Evolutionary conservation across 2,329 filamentous ascomycete species (phyloP), one percentile per base, ranked within the genome.

Genomic region (Neoscytalidium dimidiatum): DNA sequence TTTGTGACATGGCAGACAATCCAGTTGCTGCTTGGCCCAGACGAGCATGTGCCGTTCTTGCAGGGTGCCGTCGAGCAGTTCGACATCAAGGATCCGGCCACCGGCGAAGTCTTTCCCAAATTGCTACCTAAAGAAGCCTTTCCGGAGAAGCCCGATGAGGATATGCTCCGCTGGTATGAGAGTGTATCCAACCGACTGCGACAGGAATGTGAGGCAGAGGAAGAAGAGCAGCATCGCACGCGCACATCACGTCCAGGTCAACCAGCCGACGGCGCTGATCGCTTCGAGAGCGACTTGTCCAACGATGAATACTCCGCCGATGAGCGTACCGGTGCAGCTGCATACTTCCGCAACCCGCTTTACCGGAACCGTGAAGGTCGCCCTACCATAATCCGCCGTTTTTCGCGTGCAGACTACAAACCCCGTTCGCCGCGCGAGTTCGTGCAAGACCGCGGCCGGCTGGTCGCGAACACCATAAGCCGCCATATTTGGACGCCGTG

Each of bases 1-100:
- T 99, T 96, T 76, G 91, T 94, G 48, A 89, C 92, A 75, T 99
- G 94, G 94, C 90, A 97, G 80, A 92, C 92, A 0, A 91, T 98
- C 64, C 92, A 98, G 79, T 85, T 97, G 23, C 82, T 98, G 38
- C 85, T 98, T 1, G 91, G 89, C 1, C 95, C 95, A 0, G 90
- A 95, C 70, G 92, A 96, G 71, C 94, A 98, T 79, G 90, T 93
- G 0, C 87, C 88, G 0, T 94, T 93, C 71, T 78, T 99, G 26
- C 92, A 95, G 71, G 89, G 87, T 71, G 92, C 93, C 0, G 90
- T 96, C 3, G 85, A 85, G 67, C 83, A 90, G 68, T 97, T 93
- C 85, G 84, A 87, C 38, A 84, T 98, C 66, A 86, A 85, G 66
- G 87, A 96, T 71, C 90, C 90, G 0, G 86, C 88, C 48, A 92